These are phyloP conservation scores for Pseudozyma thailandica DNA, from an alignment of 1,284 basidiomycete genomes.

Conservation along the genomic window DNA sequence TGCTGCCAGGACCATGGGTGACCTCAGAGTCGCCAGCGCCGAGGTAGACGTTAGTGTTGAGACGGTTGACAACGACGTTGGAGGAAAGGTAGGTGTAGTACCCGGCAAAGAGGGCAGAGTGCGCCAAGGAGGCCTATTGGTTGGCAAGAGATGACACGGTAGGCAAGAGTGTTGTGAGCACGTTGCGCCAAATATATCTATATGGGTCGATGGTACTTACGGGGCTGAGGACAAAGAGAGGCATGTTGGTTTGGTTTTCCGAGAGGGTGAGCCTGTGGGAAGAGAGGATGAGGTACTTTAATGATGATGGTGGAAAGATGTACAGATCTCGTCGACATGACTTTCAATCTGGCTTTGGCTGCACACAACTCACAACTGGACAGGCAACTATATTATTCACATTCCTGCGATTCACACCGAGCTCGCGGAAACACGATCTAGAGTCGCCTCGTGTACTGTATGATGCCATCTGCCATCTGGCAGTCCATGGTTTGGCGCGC, in stretches of 20 bases:
- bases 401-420: not conserved
- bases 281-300: not conserved
- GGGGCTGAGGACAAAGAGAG: slow-evolving; percentile 67
- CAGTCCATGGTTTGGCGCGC: slow-evolving; percentile 5
- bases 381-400: not conserved
- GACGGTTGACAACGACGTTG: slow-evolving; percentile 55
- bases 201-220: slow-evolving; percentile 26
- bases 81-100: slow-evolving; percentile 63
- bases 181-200: not conserved
- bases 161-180: slow-evolving; percentile 8
- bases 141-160: not conserved
- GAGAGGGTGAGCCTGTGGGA: not conserved
- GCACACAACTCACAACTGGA: too few species aligned
- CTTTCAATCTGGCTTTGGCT: too few species aligned
- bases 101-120: slow-evolving; percentile 66
- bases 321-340: not conserved
- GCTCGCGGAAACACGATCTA: too few species aligned
- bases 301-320: slow-evolving; percentile 6
- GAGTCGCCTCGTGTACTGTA: too few species aligned
- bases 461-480: not conserved
- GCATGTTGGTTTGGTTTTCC: slow-evolving; percentile 44
- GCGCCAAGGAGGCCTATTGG: slow-evolving; percentile 63
- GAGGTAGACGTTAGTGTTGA: slow-evolving; percentile 58
- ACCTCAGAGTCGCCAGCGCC: slow-evolving; percentile 43
- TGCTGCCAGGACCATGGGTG: slow-evolving; percentile 28